Evolutionary conservation across 768 basidiomycete species (phyloP), one percentile per base, ranked within the genome.

Genomic region (Auricularia sp.): DNA sequence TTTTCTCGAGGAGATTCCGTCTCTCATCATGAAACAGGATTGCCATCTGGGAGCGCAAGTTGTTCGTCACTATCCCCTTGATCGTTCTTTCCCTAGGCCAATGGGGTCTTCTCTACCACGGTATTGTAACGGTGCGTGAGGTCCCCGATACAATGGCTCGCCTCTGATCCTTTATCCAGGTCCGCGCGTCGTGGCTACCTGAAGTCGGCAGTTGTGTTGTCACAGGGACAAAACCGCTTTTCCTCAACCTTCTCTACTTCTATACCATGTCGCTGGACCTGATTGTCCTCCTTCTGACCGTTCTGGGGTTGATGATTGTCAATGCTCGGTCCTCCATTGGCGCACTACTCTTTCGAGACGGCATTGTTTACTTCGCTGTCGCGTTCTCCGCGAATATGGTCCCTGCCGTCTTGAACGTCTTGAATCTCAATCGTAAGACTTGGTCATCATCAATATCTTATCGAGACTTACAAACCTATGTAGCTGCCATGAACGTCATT

Each of bases 291-390:
- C 68, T 79, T 13, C 81, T 84, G 67, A 86, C 85, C 18, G 18
- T 51, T 18, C 47, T 81, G 58, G 77, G 77, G 65, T 70, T 67
- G 62, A 70, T 69, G 35, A 78, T 80, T 47, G 82, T 81, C 68
- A 81, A 83, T 33, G 77, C 79, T 3, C 77, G 82, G 47, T 85
- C 83, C 3, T 83, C 80, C 66, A 77, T 90, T 18, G 88, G 87
- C 80, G 47, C 47, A 18, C 18, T 51, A 51, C 47, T 90, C 62
- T 87, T 88, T 75, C 79, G 82, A n/a, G 88, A 89, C 69, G 88
- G 88, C n/a, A 76, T 90, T 54, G 82, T 87, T 5, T 89, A 85
- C 71, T 89, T 89, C 69, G 65, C 87, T 35, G 76, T 87, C 54
- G 82, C 86, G 1, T 88, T 87, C 67, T 77, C 82, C 16, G 85